phyloP scores from a whole-genome alignment of 106 monocot species.

The Dendrobium huoshanense region DNA sequence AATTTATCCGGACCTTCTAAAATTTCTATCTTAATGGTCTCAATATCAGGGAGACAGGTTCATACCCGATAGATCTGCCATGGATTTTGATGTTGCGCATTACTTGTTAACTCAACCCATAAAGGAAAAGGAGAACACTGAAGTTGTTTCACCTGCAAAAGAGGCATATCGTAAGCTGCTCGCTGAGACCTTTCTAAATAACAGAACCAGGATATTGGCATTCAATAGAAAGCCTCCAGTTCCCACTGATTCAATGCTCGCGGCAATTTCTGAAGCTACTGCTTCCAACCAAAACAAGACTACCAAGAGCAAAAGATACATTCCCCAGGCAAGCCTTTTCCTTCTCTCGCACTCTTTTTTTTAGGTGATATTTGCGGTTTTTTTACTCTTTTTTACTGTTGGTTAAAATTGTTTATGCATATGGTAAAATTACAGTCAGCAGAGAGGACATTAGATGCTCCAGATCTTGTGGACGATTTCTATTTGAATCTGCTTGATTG shows the following conservation, averaged over 20 bases:
- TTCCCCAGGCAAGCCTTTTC: conserved; percentile 37
- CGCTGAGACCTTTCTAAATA: conserved; percentile 34
- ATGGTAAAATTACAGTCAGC: conserved; percentile 26
- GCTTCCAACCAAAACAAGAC: conserved; percentile 26
- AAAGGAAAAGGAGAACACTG: conserved; percentile 44
- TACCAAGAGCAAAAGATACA: conserved; percentile 38
- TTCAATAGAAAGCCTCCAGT: conserved; percentile 42
- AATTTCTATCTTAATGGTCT: not conserved
- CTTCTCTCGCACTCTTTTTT: not conserved
- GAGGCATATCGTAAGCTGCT: conserved; percentile 44
- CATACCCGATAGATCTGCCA: conserved; percentile 58
- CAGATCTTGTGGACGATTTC: conserved; percentile 47
- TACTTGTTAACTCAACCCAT: conserved; percentile 39
- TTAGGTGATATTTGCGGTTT: not conserved
- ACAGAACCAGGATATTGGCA: conserved; percentile 38
- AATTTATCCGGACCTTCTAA: not conserved
- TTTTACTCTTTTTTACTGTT: not conserved
- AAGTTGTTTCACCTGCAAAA: conserved; percentile 35
- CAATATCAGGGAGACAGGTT: conserved; percentile 45
- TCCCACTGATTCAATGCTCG: conserved; percentile 6
- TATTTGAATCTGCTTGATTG: conserved; percentile 56
- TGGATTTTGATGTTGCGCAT: conserved; percentile 56
- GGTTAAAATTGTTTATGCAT: not conserved
- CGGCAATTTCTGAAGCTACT: conserved; percentile 10
- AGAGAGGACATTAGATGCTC: conserved; percentile 47